phyloP scores from a whole-genome alignment of 73 alveolate species.

The Paramecium biaurelia region DNA sequence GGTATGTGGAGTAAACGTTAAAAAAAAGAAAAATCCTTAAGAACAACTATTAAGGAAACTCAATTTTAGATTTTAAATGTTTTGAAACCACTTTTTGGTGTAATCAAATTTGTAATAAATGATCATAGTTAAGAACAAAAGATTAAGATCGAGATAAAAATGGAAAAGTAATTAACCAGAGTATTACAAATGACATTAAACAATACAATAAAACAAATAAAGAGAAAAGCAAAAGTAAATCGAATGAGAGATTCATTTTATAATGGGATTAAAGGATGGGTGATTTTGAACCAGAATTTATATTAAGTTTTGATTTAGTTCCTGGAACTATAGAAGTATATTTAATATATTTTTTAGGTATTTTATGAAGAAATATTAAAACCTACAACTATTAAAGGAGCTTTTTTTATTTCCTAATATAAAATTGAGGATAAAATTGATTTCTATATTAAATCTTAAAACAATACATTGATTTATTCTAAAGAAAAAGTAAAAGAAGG shows the following conservation, averaged over 20 bases:
- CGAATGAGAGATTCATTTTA: background rate
- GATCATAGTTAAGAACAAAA: background rate
- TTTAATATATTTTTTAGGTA: background rate
- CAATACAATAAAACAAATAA: background rate
- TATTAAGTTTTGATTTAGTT: background rate
- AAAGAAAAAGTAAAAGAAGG: constrained; percentile 9
- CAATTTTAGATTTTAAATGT: background rate
- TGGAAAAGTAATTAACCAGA: background rate
- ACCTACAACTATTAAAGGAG: background rate
- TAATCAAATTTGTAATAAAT: background rate
- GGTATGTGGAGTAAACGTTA: background rate
- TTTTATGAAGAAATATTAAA: background rate
- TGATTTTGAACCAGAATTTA: constrained; percentile 37
- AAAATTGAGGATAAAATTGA: background rate
- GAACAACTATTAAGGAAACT: background rate
- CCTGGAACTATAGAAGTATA: background rate
- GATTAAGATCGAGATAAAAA: background rate
- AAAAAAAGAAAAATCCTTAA: background rate
- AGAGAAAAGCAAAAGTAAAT: background rate
- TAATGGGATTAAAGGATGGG: constrained; percentile 17
- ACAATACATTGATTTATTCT: background rate
- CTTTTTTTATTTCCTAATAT: background rate
- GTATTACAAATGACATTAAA: background rate
- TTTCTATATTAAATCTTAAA: background rate
- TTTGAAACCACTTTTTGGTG: constrained; percentile 6